Percentiles rank a stretch among this genome's conserved stretches.
phyloP scores from a whole-genome alignment of 768 basidiomycete genomes.

The Tremella fuciformis region DNA sequence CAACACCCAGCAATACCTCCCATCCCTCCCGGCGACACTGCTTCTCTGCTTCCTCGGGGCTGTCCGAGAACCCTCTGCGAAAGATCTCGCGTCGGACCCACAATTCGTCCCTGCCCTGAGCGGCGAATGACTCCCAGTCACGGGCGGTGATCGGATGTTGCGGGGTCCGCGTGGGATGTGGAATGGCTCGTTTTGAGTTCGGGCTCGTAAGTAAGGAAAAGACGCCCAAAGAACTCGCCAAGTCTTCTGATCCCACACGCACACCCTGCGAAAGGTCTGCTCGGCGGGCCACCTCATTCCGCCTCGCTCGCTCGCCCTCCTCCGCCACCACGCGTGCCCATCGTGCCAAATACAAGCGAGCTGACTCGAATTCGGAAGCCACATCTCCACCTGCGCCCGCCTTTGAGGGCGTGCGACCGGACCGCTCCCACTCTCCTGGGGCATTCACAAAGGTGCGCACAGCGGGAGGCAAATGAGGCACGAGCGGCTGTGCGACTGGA shows the following conservation, averaged over 20 bases:
- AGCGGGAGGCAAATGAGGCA: constrained; percentile 93
- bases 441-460: constrained; percentile 85
- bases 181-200: constrained; percentile 40
- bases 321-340: constrained; percentile 95
- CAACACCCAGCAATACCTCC: constrained; percentile 84
- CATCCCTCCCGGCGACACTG: constrained; percentile 68
- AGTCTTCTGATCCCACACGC: constrained; percentile 40
- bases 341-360: constrained; percentile 88
- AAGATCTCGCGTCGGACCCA: constrained; percentile 51
- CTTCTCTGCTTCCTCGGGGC: constrained; percentile 33
- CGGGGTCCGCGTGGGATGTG: constrained; percentile 69
- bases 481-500: constrained; percentile 89
- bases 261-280: constrained; percentile 18
- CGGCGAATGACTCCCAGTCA: constrained; percentile 63
- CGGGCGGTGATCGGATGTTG: constrained; percentile 69
- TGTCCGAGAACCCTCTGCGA: constrained; percentile 39
- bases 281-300: constrained; percentile 61
- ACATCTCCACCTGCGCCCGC: constrained; percentile 32
- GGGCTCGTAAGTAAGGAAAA: constrained; percentile 39
- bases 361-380: constrained; percentile 93
- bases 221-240: constrained; percentile 38
- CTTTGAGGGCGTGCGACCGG: constrained; percentile 69
- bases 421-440: constrained; percentile 70
- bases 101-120: constrained; percentile 43
- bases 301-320: constrained; percentile 86